Percentiles rank a stretch among this genome's conserved stretches.
Evolutionary conservation across 306 rosid genomes (phyloP).

Genomic region (Dicorynia guianensis): DNA sequence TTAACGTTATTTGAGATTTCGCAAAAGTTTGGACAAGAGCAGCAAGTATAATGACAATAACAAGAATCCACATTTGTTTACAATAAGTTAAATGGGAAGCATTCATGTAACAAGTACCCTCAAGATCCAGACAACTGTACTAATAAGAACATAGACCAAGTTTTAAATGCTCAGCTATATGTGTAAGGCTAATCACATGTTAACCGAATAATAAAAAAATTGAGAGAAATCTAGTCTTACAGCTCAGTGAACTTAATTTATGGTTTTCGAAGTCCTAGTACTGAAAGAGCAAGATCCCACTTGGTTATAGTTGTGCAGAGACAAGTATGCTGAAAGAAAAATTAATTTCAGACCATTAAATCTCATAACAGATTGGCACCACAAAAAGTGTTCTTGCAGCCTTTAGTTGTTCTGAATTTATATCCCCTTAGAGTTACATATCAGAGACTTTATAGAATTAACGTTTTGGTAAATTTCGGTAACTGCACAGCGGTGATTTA

Average conservation of each 20-base stretch:
- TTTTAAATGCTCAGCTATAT: too few species aligned
- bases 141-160: too few species aligned
- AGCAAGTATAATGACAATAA: slow-evolving; percentile 23
- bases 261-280: neutral
- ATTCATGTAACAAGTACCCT: neutral
- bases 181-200: too few species aligned
- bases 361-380: too few species aligned
- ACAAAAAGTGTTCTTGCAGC: slow-evolving; percentile 15
- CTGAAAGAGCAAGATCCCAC: neutral
- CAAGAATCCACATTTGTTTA: slow-evolving; percentile 27
- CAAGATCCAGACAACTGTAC: too few species aligned
- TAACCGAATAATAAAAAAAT: too few species aligned
- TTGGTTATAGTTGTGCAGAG: slow-evolving; percentile 4
- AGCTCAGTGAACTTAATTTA: too few species aligned
- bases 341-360: too few species aligned
- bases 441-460: neutral
- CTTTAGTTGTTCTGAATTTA: neutral
- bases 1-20: slow-evolving; percentile 39
- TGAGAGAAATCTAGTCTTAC: too few species aligned
- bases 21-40: slow-evolving; percentile 28
- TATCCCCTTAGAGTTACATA: slow-evolving; percentile 4
- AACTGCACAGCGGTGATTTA: neutral
- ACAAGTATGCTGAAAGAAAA: neutral
- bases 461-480: slow-evolving; percentile 8
- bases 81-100: slow-evolving; percentile 21